Evolutionary conservation across 768 basidiomycete species (phyloP), one percentile per base, ranked within the genome.

Genomic region (Mycena galericulata): DNA sequence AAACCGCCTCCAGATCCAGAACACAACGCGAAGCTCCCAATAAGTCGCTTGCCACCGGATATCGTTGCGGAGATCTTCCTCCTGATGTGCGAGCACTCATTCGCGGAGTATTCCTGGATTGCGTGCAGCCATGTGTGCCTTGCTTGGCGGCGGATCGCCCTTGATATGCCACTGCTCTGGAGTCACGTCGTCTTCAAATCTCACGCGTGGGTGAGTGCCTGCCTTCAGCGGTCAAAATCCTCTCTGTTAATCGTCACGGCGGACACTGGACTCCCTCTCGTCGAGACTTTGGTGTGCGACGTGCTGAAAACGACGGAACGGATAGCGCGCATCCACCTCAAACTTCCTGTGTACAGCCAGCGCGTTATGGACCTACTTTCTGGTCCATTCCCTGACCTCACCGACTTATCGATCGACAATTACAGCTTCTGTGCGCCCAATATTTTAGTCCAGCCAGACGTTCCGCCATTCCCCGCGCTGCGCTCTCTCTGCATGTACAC

Each of bases 111-210:
- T 22, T 41, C 38, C 40, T 58, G 38, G 56, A 45, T 58, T 22
- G 56, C 41, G 14, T 58, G 56, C 40, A 58, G 56, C 40, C 36
- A 56, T 41, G 55, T 56, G 14, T 56, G 55, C 41, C 17, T 30
- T 18, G 27, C 36, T 30, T 58, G 56, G 56, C 56, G 56, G 56
- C 41, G 29, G 40, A 58, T 58, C 45, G 45, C 29, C n/a, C 57
- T 59, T 36, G 57, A 59, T 34, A 34, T 30, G 9, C 45, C 57
- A n/a, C 57, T 12, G 43, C 57, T 59, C 36, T 59, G 57, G 57
- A 34, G 40, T 46, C 57, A 59, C 43, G 24, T 59, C 27, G 43
- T 59, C 57, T 59, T 59, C 57, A 59, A 47, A 24, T 59, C 57
- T 46, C 57, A n/a, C 29, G 45, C 43, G 17, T 59, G 57, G 57